phyloP scores from a whole-genome alignment of 768 basidiomycete species.

The Trametes cubensis region DNA sequence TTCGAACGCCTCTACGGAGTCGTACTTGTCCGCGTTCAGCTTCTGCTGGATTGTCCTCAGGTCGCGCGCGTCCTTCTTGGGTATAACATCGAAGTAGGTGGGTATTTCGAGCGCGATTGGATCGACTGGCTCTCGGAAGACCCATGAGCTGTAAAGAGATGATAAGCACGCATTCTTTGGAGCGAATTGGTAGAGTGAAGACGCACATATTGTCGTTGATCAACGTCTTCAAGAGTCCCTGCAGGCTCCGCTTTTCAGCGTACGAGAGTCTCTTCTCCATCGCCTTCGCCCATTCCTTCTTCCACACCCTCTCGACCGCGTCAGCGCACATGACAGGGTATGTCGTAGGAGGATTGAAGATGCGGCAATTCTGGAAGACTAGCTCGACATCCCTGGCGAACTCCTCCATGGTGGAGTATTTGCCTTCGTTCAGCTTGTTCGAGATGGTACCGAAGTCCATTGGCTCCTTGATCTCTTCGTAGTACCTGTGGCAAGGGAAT shows the following conservation, averaged over 20 bases:
- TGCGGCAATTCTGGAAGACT: constrained; percentile 85
- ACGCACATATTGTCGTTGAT: constrained; percentile 69
- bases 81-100: constrained; percentile 85
- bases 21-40: constrained; percentile 82
- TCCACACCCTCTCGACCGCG: constrained; percentile 71
- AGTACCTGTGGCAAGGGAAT: constrained; percentile 61
- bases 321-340: constrained; percentile 75
- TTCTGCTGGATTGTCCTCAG: constrained; percentile 78
- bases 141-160: constrained; percentile 54
- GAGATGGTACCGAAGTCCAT: constrained; percentile 92
- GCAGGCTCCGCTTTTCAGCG: constrained; percentile 79
- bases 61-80: constrained; percentile 85
- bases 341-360: constrained; percentile 87
- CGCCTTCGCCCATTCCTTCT: constrained; percentile 84
- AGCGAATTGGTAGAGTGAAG: constrained; percentile 17
- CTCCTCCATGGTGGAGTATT: constrained; percentile 81
- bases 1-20: constrained; percentile 74
- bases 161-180: constrained; percentile 6
- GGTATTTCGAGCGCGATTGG: constrained; percentile 82
- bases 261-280: constrained; percentile 72
- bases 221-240: constrained; percentile 67
- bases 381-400: constrained; percentile 81
- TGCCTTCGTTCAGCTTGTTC: constrained; percentile 62
- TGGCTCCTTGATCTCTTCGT: constrained; percentile 86
- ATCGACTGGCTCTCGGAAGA: constrained; percentile 89